Evolutionary conservation across 2,329 filamentous ascomycete genomes (phyloP).

Genomic region (Boeremia exigua): DNA sequence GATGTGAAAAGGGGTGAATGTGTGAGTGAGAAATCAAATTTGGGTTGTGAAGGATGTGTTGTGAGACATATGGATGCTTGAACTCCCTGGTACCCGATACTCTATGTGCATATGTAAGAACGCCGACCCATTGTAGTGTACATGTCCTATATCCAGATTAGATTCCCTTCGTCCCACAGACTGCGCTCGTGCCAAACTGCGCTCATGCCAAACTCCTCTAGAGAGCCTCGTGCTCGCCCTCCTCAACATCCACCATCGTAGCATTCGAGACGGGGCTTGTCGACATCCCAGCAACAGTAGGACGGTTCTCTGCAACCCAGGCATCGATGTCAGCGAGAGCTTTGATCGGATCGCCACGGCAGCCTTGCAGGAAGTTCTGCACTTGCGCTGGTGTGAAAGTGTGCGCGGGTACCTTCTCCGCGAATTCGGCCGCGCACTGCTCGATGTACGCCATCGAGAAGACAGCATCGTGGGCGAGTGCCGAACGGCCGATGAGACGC

Average conservation of each 20-base stretch:
- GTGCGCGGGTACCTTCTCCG: slow-evolving; percentile 33
- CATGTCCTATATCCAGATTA: background rate
- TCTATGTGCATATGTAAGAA: background rate
- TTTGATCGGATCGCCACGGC: slow-evolving; percentile 33
- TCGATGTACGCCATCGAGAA: slow-evolving; percentile 31
- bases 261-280: slow-evolving; percentile 12
- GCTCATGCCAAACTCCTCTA: background rate
- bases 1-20: background rate
- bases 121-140: background rate
- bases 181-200: background rate
- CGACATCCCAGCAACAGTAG: background rate
- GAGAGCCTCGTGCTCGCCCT: slow-evolving; percentile 3
- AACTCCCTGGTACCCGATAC: background rate
- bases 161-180: background rate
- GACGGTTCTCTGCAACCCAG: slow-evolving; percentile 28
- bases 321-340: slow-evolving; percentile 27
- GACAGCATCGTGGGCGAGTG: slow-evolving; percentile 24
- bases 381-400: slow-evolving; percentile 42
- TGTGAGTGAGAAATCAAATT: background rate
- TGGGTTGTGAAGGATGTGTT: background rate
- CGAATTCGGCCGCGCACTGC: slow-evolving; percentile 32
- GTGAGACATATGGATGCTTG: background rate
- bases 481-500: slow-evolving; percentile 37
- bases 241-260: slow-evolving; percentile 14
- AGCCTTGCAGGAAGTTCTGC: slow-evolving; percentile 38